Percentiles rank a stretch among this genome's conserved stretches.
Evolutionary conservation across 257 asterid genomes (phyloP).

Genomic region (Ehretia macrophylla): DNA sequence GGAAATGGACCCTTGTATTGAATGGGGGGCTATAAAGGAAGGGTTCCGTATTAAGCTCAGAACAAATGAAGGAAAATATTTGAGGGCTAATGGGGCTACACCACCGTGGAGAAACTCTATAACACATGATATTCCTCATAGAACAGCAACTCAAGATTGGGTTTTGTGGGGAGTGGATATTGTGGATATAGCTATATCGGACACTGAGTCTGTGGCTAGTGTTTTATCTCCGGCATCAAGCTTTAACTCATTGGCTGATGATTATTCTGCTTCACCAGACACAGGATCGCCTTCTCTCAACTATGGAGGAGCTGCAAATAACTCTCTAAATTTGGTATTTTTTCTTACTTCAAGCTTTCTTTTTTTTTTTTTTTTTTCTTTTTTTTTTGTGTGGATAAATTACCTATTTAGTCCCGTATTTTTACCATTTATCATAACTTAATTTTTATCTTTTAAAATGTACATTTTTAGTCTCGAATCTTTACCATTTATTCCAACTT

Average conservation of each 20-base stretch:
- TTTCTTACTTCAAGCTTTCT: background rate
- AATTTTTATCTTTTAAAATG: too few species aligned
- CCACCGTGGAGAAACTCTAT: slow-evolving; percentile 81
- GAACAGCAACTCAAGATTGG: slow-evolving; percentile 78
- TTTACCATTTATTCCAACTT: too few species aligned
- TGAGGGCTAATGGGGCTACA: slow-evolving; percentile 76
- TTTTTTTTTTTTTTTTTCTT: background rate
- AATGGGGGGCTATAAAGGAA: slow-evolving; percentile 74
- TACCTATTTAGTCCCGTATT: too few species aligned
- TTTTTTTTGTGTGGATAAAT: too few species aligned
- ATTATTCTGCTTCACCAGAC: background rate
- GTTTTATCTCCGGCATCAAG: slow-evolving; percentile 1
- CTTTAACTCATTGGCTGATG: background rate
- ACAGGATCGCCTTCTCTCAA: slow-evolving; percentile 12
- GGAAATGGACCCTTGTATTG: slow-evolving; percentile 23
- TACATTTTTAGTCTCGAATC: too few species aligned
- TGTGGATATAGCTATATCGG: slow-evolving; percentile 3
- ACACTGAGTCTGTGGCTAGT: background rate
- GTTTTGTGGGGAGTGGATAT: slow-evolving; percentile 23
- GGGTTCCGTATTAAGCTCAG: slow-evolving; percentile 55
- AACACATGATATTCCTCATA: slow-evolving; percentile 70
- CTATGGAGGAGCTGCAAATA: slow-evolving; percentile 1
- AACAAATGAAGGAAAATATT: slow-evolving; percentile 53
- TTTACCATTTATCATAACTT: too few species aligned
- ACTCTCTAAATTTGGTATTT: slow-evolving; percentile 32